These are phyloP conservation scores for Beta corolliflora DNA, from an alignment of 179 eudicot species.

Conservation along the genomic window DNA sequence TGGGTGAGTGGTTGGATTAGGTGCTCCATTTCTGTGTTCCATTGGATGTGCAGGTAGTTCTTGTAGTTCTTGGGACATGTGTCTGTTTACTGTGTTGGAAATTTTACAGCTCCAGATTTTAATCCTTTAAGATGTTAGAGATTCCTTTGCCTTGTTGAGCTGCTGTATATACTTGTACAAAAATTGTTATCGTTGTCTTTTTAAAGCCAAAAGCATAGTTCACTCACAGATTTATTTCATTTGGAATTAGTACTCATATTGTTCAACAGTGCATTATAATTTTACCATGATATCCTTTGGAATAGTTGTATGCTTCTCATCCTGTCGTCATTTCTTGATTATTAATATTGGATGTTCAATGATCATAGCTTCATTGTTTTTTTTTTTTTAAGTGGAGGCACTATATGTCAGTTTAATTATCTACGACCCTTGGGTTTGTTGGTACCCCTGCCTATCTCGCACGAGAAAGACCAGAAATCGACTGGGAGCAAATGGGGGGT, in stretches of 20 bases:
- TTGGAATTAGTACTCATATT: too few species aligned
- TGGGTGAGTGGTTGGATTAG: background rate
- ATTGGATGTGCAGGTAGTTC: background rate
- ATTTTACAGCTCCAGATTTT: conserved; percentile 7
- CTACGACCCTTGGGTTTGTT: too few species aligned
- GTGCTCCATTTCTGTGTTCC: background rate
- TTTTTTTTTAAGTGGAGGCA: too few species aligned
- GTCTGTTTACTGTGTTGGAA: conserved; percentile 2
- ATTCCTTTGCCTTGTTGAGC: background rate
- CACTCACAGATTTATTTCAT: background rate
- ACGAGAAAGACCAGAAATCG: too few species aligned
- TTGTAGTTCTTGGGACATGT: background rate
- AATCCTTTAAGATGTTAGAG: background rate
- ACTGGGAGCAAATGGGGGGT: too few species aligned
- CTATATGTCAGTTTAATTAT: too few species aligned
- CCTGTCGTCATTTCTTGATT: background rate
- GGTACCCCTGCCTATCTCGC: too few species aligned
- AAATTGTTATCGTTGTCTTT: background rate
- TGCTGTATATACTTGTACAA: conserved; percentile 1
- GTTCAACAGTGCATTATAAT: too few species aligned
- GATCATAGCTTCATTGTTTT: too few species aligned
- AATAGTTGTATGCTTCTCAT: background rate
- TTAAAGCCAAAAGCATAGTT: background rate
- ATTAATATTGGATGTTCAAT: too few species aligned
- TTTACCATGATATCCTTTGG: background rate